Conservation (phyloP, 2,329 filamentous ascomycete genomes). For the Colletotrichum sp. region DNA sequence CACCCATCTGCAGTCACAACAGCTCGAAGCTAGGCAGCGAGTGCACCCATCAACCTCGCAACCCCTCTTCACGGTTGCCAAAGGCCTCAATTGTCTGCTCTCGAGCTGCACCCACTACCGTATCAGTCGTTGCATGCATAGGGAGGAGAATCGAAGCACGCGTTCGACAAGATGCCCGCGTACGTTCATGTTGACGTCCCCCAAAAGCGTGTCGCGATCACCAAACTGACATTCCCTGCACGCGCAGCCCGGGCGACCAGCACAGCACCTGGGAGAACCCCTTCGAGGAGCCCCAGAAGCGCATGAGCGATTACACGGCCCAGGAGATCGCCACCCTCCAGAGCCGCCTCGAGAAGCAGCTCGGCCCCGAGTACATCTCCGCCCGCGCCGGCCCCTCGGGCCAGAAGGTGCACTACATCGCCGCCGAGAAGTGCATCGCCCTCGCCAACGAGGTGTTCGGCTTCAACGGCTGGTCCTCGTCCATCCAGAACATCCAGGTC, state of each 20-base stretch:
- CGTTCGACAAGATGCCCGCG: constrained; percentile 45
- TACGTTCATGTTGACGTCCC: constrained; percentile 29
- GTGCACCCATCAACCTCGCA: not conserved
- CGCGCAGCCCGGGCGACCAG: constrained; percentile 69
- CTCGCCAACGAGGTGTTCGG: constrained; percentile 95
- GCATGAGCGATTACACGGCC: constrained; percentile 84
- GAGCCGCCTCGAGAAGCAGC: constrained; percentile 84
- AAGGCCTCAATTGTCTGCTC: not conserved
- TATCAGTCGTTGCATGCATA: not conserved
- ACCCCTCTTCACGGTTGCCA: not conserved
- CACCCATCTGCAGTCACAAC: not conserved
- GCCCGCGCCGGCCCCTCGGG: constrained; percentile 82
- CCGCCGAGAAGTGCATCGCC: constrained; percentile 96
- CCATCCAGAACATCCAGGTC: constrained; percentile 92
- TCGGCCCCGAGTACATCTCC: constrained; percentile 96
- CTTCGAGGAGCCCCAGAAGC: constrained; percentile 74
- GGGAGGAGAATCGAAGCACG: not conserved
- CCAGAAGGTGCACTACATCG: constrained; percentile 88
- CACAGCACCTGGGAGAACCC: constrained; percentile 71
- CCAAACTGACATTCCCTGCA: constrained; percentile 7
- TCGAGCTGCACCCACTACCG: not conserved
- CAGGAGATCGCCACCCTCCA: constrained; percentile 88
- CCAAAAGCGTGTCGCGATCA: not conserved
- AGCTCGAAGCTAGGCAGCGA: not conserved
- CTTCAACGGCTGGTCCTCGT: constrained; percentile 97